A percentile compares a stretch with the other conserved stretches of the same genome.
These are phyloP conservation scores for Sporothrix euskadiensis DNA, from an alignment of 2,329 filamentous ascomycete species.

Conservation along the genomic window DNA sequence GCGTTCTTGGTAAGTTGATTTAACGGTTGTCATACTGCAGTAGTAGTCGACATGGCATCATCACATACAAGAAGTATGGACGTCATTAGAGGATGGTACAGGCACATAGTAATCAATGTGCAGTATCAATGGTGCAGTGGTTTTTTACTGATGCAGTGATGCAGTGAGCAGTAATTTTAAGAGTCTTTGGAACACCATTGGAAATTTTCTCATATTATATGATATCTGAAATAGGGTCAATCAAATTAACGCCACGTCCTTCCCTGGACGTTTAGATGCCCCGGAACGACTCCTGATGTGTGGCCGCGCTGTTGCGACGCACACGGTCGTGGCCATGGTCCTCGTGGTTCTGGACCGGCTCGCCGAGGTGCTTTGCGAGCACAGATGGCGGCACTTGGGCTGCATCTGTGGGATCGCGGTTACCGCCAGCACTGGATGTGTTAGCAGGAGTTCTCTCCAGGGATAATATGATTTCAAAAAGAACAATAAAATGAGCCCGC, in stretches of 20 bases:
- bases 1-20: no score
- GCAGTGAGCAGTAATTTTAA: no score
- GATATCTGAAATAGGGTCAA: background rate
- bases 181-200: no score
- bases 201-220: no score
- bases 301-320: slow-evolving; percentile 48
- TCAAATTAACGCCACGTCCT: slow-evolving; percentile 7
- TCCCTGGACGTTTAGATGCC: slow-evolving; percentile 43
- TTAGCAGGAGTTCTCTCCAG: background rate
- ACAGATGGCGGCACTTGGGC: slow-evolving; percentile 60
- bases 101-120: no score
- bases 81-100: no score
- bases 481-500: background rate
- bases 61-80: no score
- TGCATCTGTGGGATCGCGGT: slow-evolving; percentile 54
- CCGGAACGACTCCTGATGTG: slow-evolving; percentile 51
- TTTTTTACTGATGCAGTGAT: no score
- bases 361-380: slow-evolving; percentile 50
- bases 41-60: no score
- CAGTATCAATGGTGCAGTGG: no score
- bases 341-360: slow-evolving; percentile 48
- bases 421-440: slow-evolving; percentile 27
- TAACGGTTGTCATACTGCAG: no score
- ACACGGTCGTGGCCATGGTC: slow-evolving; percentile 47
- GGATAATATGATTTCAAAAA: background rate